Base-by-base conservation (phyloP, 2,329 filamentous ascomycete species). In the Penicillium sp. region DNA sequence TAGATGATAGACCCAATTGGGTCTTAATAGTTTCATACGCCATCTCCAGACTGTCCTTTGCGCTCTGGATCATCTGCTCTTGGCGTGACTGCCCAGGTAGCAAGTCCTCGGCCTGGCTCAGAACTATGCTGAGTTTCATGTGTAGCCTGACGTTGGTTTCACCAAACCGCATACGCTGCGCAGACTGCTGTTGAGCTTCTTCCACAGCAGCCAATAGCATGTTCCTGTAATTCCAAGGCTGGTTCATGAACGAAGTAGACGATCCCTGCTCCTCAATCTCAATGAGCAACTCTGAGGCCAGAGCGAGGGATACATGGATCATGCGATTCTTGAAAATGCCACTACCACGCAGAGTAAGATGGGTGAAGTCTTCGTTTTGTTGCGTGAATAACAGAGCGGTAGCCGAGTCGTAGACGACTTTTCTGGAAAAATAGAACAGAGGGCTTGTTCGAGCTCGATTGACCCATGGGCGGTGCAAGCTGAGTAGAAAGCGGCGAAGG, bases 401-500 rank as follows among this genome's bases (percentile, higher is more conserved):
- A 18, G 55, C 55, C 12, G 48, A 23, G 16, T 52, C 48, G 23
- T 52, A 52, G 30, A 40, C 45, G 14, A 56, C 30, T n/a, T 56
- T 47, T n/a, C 55, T 47, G 9, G 55, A 52, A 42, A 28, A 56
- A 20, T 52, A 56, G 21, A 30, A 56, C 16, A 47, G 30, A n/a
- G 48, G 33, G n/a, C 49, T 20, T 30, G 16, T 20, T n/a, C 50
- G 42, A 20, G 23, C 28, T 18, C 14, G 35, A 33, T 48, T 47
- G 21, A 28, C 40, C 28, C 9, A 47, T 20, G 26, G 21, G 11
- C 53, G 55, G 7, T 56, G 55, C n/a, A 52, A 26, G 18, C 47
- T 51, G 14, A 56, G 55, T 12, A 56, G n/a, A 24, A 52, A 56
- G 42, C 48, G 55, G 16, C 48, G 55, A 47, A 56, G 43, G 9